Conservation (phyloP, 2,329 filamentous ascomycete genomes). For the Dendryphion nanum region DNA sequence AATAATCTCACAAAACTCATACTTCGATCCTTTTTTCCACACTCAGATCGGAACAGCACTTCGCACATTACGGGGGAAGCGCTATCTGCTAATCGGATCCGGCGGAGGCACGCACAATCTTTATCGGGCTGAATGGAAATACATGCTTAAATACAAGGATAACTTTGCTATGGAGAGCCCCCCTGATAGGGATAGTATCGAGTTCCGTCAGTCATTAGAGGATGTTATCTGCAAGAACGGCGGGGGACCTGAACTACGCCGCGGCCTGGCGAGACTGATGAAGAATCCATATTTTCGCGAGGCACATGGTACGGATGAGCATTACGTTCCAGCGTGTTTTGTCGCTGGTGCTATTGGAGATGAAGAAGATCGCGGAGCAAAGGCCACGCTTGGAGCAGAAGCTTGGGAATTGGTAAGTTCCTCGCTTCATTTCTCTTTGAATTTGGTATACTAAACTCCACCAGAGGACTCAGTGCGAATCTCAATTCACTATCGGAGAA, state of each 20-base stretch:
- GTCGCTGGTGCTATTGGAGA: conserved; percentile 1
- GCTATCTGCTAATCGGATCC: conserved; percentile 1
- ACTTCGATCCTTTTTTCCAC: conserved; percentile 2
- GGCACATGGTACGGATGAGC: not conserved
- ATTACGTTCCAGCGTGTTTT: conserved; percentile 1
- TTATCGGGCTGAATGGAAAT: conserved; percentile 2
- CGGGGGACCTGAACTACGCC: not conserved
- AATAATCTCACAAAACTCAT: conserved; percentile 2
- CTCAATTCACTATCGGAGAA: conserved; percentile 1
- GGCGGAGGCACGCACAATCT: conserved; percentile 3
- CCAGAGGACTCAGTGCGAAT: conserved; percentile 1
- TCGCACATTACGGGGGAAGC: not conserved
- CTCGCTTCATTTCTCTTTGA: not conserved
- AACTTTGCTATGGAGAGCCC: conserved; percentile 2
- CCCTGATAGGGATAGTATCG: conserved; percentile 1
- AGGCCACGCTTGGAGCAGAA: not conserved
- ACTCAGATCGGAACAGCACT: conserved; percentile 1
- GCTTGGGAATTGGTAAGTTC: conserved; percentile 1
- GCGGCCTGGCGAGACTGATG: conserved; percentile 1
- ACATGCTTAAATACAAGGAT: conserved; percentile 2
- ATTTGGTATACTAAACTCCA: not conserved
- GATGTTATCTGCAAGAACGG: conserved; percentile 1
- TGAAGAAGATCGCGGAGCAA: conserved; percentile 1
- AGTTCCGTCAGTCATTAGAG: conserved; percentile 2
- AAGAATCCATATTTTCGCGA: conserved; percentile 3